Evolutionary conservation across 129 eudicot genomes (phyloP).

Genomic region (Tanacetum coccineum): DNA sequence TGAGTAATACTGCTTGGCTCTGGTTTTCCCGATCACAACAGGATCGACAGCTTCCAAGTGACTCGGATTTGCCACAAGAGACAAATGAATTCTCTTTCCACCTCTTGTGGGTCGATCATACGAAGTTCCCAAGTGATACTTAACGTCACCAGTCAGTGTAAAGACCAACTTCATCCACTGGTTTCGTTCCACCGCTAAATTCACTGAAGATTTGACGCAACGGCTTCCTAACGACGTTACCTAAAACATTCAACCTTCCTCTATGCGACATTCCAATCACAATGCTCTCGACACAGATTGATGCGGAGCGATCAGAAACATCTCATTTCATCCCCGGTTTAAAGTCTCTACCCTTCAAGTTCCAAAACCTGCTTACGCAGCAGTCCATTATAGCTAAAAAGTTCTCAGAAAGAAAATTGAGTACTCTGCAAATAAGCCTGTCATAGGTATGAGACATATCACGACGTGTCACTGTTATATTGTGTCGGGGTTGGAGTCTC

Average conservation of each 20-base stretch:
- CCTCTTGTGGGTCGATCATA: constrained; percentile 95
- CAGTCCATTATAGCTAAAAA: constrained; percentile 98
- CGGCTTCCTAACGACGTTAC: constrained; percentile 17
- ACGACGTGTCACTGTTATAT: no score
- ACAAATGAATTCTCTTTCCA: constrained; percentile 83
- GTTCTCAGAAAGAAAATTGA: constrained; percentile 12
- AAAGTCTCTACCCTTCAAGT: constrained; percentile 96
- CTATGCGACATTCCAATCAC: constrained; percentile 99
- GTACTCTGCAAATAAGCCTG: no score
- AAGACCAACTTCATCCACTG: no score
- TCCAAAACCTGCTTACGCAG: constrained; percentile 98
- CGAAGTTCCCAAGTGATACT: constrained; percentile 93
- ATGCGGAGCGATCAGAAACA: constrained; percentile 96
- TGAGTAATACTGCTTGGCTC: constrained; percentile 88
- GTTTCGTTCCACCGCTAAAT: no score
- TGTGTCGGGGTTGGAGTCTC: constrained; percentile 84
- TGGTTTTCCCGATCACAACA: constrained; percentile 87
- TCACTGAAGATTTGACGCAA: no score
- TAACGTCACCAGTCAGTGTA: no score
- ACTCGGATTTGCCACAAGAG: constrained; percentile 95
- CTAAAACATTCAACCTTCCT: constrained; percentile 89
- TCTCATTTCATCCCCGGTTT: constrained; percentile 98
- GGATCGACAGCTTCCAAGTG: constrained; percentile 99
- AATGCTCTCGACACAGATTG: constrained; percentile 96
- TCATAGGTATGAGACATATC: no score